A percentile compares a stretch with the other conserved stretches of the same genome.
Conservation (phyloP, 139 green algal species). For the Pycnococcus provasolii region DNA sequence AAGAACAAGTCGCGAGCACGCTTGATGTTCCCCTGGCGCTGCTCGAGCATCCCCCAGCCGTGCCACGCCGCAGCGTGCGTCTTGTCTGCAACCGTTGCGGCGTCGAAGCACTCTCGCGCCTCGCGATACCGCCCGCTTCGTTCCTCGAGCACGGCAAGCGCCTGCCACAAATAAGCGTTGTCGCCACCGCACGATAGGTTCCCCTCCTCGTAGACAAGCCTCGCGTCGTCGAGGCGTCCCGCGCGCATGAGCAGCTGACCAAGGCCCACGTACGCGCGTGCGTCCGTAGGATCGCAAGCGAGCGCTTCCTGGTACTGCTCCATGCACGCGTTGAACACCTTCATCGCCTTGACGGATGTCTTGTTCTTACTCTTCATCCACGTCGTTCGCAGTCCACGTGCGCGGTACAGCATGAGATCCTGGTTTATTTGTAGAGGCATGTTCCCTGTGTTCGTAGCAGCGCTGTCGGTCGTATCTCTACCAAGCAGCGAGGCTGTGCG, state of each 20-base stretch:
- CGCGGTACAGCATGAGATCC: constrained; percentile 9
- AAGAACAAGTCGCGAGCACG: constrained; percentile 48
- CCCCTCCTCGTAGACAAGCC: constrained; percentile 74
- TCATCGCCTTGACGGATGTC: neutral
- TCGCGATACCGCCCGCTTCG: constrained; percentile 44
- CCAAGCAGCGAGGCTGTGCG: no score
- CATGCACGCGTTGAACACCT: neutral
- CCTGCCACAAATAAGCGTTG: constrained; percentile 84
- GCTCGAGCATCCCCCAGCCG: constrained; percentile 92
- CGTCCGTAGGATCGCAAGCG: constrained; percentile 39
- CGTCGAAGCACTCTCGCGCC: constrained; percentile 83
- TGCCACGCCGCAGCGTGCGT: constrained; percentile 86
- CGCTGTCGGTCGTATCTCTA: no score
- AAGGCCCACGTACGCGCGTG: constrained; percentile 78
- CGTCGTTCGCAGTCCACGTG: constrained; percentile 2
- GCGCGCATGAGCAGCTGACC: constrained; percentile 65
- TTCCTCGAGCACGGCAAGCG: constrained; percentile 78
- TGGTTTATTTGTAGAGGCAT: constrained; percentile 19
- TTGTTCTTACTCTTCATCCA: neutral
- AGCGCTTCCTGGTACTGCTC: constrained; percentile 4
- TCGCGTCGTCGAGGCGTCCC: constrained; percentile 64
- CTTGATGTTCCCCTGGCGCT: constrained; percentile 67
- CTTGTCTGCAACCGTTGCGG: constrained; percentile 67
- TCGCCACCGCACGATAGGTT: constrained; percentile 55
- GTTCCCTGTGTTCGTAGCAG: neutral